Evolutionary conservation across 257 asterid genomes (phyloP), one percentile per base, ranked within the genome.

Genomic region (Penstemon barbatus): DNA sequence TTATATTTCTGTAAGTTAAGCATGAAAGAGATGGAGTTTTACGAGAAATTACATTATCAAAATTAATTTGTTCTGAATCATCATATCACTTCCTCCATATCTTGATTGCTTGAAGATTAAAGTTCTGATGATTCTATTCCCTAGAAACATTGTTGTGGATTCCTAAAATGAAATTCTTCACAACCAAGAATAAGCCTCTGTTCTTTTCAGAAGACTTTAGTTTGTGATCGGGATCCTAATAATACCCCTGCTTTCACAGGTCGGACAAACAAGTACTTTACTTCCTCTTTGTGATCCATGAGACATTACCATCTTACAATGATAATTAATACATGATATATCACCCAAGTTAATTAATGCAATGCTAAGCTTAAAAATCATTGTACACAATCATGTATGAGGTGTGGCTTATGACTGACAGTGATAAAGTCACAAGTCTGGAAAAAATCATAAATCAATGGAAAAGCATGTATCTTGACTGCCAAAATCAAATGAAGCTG

Each of bases 21-120:
- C 65, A 15, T 12, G 66, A 69, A 25, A 59, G 49, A 66, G 13
- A 61, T 44, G 19, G 42, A 58, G 48, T 40, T 58, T 38, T 7
- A 44, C 11, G 45, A 41, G 42, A 6, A 33, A 11, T 15, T 11
- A 12, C 33, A 25, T 59, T n/a, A 38, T 6, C 11, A 50, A 65
- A 9, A 4, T 8, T 13, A 12, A 15, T 13, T n/a, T 50, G n/a
- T 9, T n/a, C 3, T 41, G 41, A 38, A 60, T 60, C 49, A 60
- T 5, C 37, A 60, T 41, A 36, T 9, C 44, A 19, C 59, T 37
- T 7, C 19, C 54, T 10, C 37, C 41, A 54, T 37, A 44, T n/a
- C 70, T 55, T 43, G 43, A 45, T 55, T 64, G 38, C 70, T 18
- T 3, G 38, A 9, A 39, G 13, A 40, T 41, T 7, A 6, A 15